Evolutionary conservation across 2,329 filamentous ascomycete species (phyloP).

Genomic region (Grosmannia serpens): DNA sequence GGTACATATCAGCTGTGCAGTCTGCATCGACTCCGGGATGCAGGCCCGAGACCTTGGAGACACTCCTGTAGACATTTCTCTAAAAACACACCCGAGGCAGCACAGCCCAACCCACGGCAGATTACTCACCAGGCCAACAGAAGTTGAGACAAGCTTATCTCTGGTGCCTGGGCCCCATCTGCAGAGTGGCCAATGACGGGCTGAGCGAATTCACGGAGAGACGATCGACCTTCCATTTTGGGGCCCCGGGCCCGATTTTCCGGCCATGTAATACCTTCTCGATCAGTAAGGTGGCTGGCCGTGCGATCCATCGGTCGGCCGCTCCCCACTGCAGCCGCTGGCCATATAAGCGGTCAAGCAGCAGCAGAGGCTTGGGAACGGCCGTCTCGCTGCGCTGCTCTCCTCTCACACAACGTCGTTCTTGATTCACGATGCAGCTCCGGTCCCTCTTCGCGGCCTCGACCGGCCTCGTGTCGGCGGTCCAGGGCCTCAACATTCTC

Average conservation of each 20-base stretch:
- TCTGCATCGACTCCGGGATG: too few relatives aligned
- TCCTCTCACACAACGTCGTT: too few relatives aligned
- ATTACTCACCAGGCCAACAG: not conserved
- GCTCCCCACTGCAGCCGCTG: not conserved
- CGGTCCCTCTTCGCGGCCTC: not conserved
- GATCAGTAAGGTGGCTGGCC: not conserved
- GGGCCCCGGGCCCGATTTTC: not conserved
- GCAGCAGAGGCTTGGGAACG: not conserved
- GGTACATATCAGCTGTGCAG: too few relatives aligned
- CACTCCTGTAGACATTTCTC: too few relatives aligned
- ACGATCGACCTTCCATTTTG: not conserved
- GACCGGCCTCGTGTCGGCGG: not conserved
- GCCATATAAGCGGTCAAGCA: not conserved
- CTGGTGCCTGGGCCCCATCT: not conserved
- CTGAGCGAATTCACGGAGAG: not conserved
- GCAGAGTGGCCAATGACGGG: not conserved
- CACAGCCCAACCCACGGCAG: not conserved
- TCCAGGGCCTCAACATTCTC: slow-evolving; percentile 6
- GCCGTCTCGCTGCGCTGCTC: too few relatives aligned
- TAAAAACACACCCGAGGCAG: too few relatives aligned
- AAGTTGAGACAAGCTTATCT: not conserved
- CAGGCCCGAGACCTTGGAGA: too few relatives aligned
- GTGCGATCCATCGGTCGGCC: not conserved
- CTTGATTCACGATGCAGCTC: not conserved
- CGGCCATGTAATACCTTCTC: not conserved